phyloP scores from a whole-genome alignment of 257 asterid species.

The Petrea volubilis region DNA sequence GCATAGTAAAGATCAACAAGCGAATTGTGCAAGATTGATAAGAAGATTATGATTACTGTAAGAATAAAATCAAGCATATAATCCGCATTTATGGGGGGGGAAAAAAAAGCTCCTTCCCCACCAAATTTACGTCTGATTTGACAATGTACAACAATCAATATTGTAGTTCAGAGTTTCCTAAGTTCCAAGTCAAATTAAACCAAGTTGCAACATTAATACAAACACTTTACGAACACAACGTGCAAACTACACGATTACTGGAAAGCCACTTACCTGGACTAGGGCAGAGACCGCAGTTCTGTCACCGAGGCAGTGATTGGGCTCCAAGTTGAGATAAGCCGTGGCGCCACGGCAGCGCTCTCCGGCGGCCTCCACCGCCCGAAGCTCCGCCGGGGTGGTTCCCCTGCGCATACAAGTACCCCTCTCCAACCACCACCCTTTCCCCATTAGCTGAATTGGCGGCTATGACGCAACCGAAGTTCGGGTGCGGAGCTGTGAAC shows the following conservation, averaged over 20 bases:
- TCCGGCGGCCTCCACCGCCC: constrained; percentile 79
- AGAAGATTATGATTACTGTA: neutral
- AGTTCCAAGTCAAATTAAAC: neutral
- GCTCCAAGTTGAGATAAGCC: constrained; percentile 96
- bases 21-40: neutral
- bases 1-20: neutral
- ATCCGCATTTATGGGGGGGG: neutral
- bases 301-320: constrained; percentile 72
- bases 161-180: constrained; percentile 1
- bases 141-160: neutral
- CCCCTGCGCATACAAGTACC: constrained; percentile 89
- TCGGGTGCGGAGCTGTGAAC: constrained; percentile 92
- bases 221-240: neutral
- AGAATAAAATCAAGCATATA: neutral
- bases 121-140: constrained; percentile 17
- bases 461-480: constrained; percentile 85
- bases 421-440: constrained; percentile 73
- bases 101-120: neutral
- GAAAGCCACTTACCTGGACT: constrained; percentile 47
- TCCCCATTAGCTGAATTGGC: constrained; percentile 29
- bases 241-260: neutral
- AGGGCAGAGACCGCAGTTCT: constrained; percentile 66
- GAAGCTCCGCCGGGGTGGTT: constrained; percentile 77
- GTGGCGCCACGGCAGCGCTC: constrained; percentile 76
- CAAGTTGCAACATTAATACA: constrained; percentile 13